Conservation (phyloP, 106 monocot genomes). For the Acorus gramineus region DNA sequence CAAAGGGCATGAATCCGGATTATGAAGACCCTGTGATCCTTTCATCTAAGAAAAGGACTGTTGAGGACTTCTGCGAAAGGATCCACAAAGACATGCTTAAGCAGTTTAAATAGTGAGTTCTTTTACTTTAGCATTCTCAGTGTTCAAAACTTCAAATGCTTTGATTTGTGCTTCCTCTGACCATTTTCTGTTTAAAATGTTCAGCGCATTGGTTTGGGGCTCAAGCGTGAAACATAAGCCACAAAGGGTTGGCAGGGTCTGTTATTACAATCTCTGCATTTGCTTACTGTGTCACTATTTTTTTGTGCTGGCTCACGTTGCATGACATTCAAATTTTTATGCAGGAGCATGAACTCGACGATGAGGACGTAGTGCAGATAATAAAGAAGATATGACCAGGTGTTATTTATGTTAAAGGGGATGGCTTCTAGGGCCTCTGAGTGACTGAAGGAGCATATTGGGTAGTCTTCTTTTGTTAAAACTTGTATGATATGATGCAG, state of each 20-base stretch:
- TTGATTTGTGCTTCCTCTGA: background rate
- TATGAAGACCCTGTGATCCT: conserved; percentile 97
- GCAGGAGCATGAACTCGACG: conserved; percentile 95
- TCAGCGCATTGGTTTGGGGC: conserved; percentile 94
- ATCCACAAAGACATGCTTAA: conserved; percentile 99
- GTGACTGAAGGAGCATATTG: no score
- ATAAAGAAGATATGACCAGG: conserved; percentile 70
- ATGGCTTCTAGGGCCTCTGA: no score
- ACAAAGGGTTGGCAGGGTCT: conserved; percentile 93
- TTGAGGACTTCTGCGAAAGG: conserved; percentile 78
- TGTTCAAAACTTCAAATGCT: no score
- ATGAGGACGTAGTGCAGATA: conserved; percentile 98
- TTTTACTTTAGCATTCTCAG: no score
- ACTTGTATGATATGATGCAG: no score
- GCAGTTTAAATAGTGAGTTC: conserved; percentile 89
- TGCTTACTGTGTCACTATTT: background rate
- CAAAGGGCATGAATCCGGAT: conserved; percentile 96
- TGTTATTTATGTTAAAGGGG: no score
- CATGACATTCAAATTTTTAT: conserved; percentile 6
- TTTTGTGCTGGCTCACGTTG: background rate
- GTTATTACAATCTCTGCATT: background rate
- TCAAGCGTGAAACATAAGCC: conserved; percentile 96
- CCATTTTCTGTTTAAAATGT: conserved; percentile 8
- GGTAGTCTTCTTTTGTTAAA: no score
- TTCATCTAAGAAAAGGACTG: conserved; percentile 70